Conservation (phyloP, 2,329 filamentous ascomycete species). For the Aspergillus alliaceus region DNA sequence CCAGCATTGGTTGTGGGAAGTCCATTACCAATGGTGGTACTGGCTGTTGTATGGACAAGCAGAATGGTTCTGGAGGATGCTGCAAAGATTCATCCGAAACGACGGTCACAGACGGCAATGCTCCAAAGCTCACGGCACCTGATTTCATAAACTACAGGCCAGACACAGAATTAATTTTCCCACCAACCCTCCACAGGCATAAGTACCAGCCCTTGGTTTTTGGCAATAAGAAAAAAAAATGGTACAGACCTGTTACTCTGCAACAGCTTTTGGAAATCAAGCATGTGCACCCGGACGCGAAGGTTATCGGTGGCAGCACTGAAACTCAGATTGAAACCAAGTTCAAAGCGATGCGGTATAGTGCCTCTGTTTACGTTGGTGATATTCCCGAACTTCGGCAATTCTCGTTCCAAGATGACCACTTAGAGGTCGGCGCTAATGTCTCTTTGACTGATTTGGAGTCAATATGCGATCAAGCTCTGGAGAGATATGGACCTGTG, state of each 20-base stretch:
- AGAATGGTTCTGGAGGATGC: slow-evolving; percentile 60
- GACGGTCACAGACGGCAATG: slow-evolving; percentile 35
- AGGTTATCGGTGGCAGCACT: slow-evolving; percentile 92
- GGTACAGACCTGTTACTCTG: slow-evolving; percentile 86
- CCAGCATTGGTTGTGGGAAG: slow-evolving; percentile 57
- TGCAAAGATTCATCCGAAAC: slow-evolving; percentile 62
- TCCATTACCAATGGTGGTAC: slow-evolving; percentile 58
- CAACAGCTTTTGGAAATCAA: slow-evolving; percentile 92
- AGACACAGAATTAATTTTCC: slow-evolving; percentile 94
- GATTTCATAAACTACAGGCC: slow-evolving; percentile 93
- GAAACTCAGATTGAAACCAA: slow-evolving; percentile 99
- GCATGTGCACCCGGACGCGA: slow-evolving; percentile 76
- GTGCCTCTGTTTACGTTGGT: slow-evolving; percentile 85
- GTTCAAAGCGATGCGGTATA: slow-evolving; percentile 92
- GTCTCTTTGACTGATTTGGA: slow-evolving; percentile 91
- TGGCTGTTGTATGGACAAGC: slow-evolving; percentile 72
- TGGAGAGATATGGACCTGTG: slow-evolving; percentile 71
- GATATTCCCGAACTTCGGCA: slow-evolving; percentile 88
- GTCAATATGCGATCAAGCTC: slow-evolving; percentile 74
- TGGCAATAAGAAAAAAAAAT: slow-evolving; percentile 91
- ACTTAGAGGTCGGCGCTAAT: slow-evolving; percentile 91
- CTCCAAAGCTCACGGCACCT: slow-evolving; percentile 73
- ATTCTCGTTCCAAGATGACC: slow-evolving; percentile 74
- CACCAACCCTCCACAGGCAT: slow-evolving; percentile 78
- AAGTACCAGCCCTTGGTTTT: slow-evolving; percentile 79